These are phyloP conservation scores for Fusarium kyushuense DNA, from an alignment of 2,329 filamentous ascomycete genomes.

Conservation along the genomic window DNA sequence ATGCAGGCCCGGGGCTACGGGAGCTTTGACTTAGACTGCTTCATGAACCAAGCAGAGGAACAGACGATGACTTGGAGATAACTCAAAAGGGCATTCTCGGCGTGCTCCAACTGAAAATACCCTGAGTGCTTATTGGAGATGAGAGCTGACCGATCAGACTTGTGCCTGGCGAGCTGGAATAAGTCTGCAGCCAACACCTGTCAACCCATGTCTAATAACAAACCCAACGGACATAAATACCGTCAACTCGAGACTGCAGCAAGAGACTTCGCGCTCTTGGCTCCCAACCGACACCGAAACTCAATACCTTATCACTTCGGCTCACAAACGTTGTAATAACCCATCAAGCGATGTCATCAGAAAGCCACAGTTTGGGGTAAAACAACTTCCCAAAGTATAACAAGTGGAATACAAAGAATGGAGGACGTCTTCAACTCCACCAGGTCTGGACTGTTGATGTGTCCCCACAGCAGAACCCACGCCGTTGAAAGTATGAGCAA, in stretches of 20 bases:
- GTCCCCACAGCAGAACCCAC: slow-evolving; percentile 19
- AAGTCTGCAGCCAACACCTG: slow-evolving; percentile 26
- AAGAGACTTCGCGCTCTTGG: neutral
- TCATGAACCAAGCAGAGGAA: slow-evolving; percentile 3
- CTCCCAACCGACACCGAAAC: neutral
- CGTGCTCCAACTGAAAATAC: slow-evolving; percentile 16
- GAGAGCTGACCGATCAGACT: neutral
- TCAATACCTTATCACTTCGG: neutral
- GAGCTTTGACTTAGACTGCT: slow-evolving; percentile 16
- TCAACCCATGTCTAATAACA: neutral
- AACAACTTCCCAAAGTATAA: slow-evolving; percentile 16
- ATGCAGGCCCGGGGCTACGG: slow-evolving; percentile 12
- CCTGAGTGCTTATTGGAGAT: slow-evolving; percentile 22
- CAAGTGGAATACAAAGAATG: slow-evolving; percentile 26
- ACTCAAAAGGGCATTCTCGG: slow-evolving; percentile 8
- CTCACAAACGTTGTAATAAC: neutral
- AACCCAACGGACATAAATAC: neutral
- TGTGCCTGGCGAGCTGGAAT: slow-evolving; percentile 30
- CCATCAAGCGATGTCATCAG: slow-evolving; percentile 12
- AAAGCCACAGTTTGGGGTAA: slow-evolving; percentile 26
- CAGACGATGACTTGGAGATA: slow-evolving; percentile 14
- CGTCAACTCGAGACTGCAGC: neutral
- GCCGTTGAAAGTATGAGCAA: slow-evolving; percentile 17
- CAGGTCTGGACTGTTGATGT: slow-evolving; percentile 13
- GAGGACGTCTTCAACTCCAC: slow-evolving; percentile 10